Percentiles rank a stretch among this genome's conserved stretches.
Conservation (phyloP, 2,329 filamentous ascomycete species). For the Penicillium aurantiogriseum region DNA sequence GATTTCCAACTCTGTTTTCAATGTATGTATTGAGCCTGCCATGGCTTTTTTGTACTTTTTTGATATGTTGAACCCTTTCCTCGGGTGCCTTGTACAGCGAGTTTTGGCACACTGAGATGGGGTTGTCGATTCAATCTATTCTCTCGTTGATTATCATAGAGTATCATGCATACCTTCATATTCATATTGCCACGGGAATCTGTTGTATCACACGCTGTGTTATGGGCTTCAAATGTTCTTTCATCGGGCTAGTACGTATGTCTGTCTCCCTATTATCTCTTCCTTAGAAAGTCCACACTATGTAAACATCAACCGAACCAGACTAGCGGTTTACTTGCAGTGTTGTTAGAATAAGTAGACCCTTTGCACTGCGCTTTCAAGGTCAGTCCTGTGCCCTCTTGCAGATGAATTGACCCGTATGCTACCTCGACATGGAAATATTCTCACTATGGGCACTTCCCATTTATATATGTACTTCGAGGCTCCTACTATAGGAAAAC, state of each 20-base stretch:
- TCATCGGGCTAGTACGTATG: too few species aligned
- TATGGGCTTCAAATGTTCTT: neutral
- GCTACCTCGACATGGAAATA: neutral
- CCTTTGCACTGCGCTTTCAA: neutral
- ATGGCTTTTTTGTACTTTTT: slow-evolving; percentile 19
- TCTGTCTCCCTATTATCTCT: neutral
- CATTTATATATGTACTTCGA: neutral
- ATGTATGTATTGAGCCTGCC: slow-evolving; percentile 27
- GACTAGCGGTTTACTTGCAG: neutral
- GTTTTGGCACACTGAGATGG: slow-evolving; percentile 15
- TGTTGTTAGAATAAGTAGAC: neutral
- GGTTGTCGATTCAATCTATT: slow-evolving; percentile 17
- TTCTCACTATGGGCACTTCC: neutral
- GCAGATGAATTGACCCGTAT: neutral
- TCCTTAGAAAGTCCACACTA: neutral
- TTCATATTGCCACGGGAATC: neutral
- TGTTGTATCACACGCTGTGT: neutral
- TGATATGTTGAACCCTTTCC: slow-evolving; percentile 12
- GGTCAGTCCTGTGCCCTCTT: neutral
- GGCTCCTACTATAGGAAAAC: too few species aligned
- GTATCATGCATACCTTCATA: neutral
- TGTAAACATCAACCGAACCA: neutral
- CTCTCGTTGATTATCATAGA: slow-evolving; percentile 1
- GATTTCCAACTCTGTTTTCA: slow-evolving; percentile 17
- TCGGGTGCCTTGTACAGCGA: slow-evolving; percentile 24